A percentile compares a stretch with the other conserved stretches of the same genome.
These are phyloP conservation scores for Tylopilus felleus DNA, from an alignment of 768 basidiomycete species.

Conservation along the genomic window DNA sequence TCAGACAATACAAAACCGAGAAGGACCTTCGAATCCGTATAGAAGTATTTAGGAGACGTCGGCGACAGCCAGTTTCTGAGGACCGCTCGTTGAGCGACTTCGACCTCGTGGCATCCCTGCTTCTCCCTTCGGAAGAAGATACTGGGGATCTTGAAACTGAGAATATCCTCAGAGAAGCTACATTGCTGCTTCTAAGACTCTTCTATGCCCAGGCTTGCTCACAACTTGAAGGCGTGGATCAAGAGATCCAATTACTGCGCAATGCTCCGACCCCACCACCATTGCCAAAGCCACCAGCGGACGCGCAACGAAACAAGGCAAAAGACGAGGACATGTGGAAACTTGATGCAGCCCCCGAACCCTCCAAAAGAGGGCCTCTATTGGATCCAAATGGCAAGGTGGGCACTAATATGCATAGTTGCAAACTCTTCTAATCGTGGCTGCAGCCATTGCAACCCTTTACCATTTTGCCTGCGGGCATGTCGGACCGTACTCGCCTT, in stretches of 20 bases:
- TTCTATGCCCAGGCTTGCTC: constrained; percentile 65
- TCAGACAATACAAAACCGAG: constrained; percentile 84
- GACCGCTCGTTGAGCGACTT: constrained; percentile 47
- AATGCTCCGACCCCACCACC: constrained; percentile 46
- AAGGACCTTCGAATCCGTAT: constrained; percentile 72
- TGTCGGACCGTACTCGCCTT: constrained; percentile 64
- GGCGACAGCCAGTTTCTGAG: constrained; percentile 37
- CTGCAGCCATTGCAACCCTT: constrained; percentile 84
- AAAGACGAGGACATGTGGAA: constrained; percentile 63
- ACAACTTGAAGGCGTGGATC: constrained; percentile 62
- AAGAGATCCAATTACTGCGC: constrained; percentile 69
- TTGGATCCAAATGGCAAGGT: constrained; percentile 80
- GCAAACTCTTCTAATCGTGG: constrained; percentile 5
- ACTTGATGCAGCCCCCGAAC: constrained; percentile 54
- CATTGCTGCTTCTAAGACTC: constrained; percentile 69
- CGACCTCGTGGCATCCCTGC: constrained; percentile 60
- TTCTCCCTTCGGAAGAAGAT: constrained; percentile 40
- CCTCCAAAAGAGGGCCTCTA: constrained; percentile 56
- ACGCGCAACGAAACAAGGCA: constrained; percentile 39
- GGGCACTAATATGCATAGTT: constrained; percentile 6
- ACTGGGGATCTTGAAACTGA: constrained; percentile 59
- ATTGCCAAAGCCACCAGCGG: constrained; percentile 24
- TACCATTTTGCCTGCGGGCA: constrained; percentile 79
- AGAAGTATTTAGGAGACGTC: constrained; percentile 56
- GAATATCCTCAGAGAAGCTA: constrained; percentile 62